Base-by-base conservation (phyloP, 306 rosid genomes). In the Mimosa pudica region DNA sequence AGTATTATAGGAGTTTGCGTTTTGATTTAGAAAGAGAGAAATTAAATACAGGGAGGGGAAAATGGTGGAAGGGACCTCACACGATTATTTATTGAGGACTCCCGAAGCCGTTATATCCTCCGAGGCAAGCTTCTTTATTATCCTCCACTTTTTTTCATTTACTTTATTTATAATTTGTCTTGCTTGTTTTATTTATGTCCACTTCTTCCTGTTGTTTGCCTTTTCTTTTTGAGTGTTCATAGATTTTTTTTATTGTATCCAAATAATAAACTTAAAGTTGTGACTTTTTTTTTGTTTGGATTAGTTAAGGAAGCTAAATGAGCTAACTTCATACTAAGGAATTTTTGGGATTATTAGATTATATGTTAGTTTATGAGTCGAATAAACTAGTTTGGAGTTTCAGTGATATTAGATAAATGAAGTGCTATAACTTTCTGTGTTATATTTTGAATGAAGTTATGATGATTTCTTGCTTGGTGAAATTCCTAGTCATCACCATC, bases 101-200 rank as follows among this genome's bases (percentile, higher is more conserved):
- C 77, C 89, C 33, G 90, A 89, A 38, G 89, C 95, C 83, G 85
- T 91, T 73, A 85, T 79, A 78, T 89, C 96, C 71, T 90, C 98
- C 10, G 97, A 91, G 87, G 99, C 88, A 89, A 89, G 88, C 45
- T 55, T 32, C 24, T 49, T 73, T 75, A n/a, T 12, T 38, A 61
- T 70, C 6, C 20, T 24, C 12, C 55, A 55, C 38, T 18, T 24
- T 47, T 18, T 38, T 47, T 61, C 12, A 1, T 67, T 14, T 32
- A 1, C 55, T 71, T 18, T 6, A 48, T 35, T 8, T 47, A 7
- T 52, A 3, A 12, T 14, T 17, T 49, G 49, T 60, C 6, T 7
- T 60, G 32, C 8, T 57, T 18, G 70, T 14, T 13, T 13, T 44
- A 3, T 42, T 60, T 7, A 45, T 61, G 33, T 14, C 2, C 66